Base-by-base conservation (phyloP, 805 yeast genomes). In the Myxozyma neotropica region DNA sequence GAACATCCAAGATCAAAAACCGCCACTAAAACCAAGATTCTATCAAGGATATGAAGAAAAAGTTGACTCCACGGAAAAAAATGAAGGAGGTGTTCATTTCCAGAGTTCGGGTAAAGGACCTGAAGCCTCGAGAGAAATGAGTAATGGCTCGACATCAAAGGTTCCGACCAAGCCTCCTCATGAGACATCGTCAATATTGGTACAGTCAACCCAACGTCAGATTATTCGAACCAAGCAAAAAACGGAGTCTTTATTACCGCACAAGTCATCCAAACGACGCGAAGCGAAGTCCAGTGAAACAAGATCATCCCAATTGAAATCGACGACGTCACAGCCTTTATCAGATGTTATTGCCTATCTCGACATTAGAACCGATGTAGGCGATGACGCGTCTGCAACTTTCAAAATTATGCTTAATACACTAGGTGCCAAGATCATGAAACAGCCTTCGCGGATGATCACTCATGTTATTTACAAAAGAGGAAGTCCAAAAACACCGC, bases 401-500 rank as follows among this genome's bases (percentile, higher is more conserved):
- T 62, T 65, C 21, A 40, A 29, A 15, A 21, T 33, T 4, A 57
- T 63, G 29, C 31, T 67, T 12, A 13, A 36, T 23, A 43, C 46
- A 26, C 58, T 67, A 12, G 69, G 70, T 0, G 68, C 70, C 1
- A 53, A 23, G 33, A 43, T 63, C 4, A 50, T 47, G 19, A 53
- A 49, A 38, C 54, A 48, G 33, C 35, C 53, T 10, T 45, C 57
- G 21, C 48, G 57, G 36, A 27, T 10, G 8, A 56, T 59, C 27
- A 65, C 69, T 1, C 70, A 67, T 48, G 35, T 67, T 17, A 43
- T 67, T 12, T 67, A 58, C 33, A 63, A 67, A 26, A 45, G 55
- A 31, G 69, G 69, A 1, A 46, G 58, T 52, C 58, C 61, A n/a
- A 48, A 51, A 45, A 54, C 68, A 5, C 31, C 57, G 23, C 54